These are phyloP conservation scores for Dactylella cylindrospora DNA, from an alignment of 2,329 filamentous ascomycete genomes.

Conservation along the genomic window DNA sequence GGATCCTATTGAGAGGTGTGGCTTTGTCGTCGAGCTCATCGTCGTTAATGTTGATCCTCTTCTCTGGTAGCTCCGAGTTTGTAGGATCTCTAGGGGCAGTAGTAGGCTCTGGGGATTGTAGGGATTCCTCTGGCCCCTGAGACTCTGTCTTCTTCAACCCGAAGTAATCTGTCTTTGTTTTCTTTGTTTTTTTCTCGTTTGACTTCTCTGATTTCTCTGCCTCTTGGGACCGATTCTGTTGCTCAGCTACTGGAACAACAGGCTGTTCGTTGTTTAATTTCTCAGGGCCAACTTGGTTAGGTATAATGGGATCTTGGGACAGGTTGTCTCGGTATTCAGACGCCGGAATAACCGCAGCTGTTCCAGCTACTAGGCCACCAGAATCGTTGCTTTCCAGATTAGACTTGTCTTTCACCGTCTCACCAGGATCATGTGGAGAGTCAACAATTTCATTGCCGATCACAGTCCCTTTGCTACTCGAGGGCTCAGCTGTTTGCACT, in stretches of 20 bases:
- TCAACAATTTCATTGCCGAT: no score
- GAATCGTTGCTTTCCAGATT: not conserved
- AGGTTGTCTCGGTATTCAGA: no score
- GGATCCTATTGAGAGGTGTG: constrained; percentile 10
- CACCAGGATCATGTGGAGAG: no score
- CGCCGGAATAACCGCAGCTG: not conserved
- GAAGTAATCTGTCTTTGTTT: constrained; percentile 4
- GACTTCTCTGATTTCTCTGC: not conserved
- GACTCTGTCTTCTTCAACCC: not conserved
- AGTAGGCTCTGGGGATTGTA: not conserved
- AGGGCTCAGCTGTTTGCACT: not conserved
- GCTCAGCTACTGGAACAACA: not conserved
- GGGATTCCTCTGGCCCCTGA: not conserved
- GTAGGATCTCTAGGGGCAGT: not conserved
- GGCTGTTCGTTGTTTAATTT: not conserved
- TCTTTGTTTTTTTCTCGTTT: constrained; percentile 11
- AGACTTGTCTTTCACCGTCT: no score
- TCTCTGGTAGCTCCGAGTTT: not conserved
- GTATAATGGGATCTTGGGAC: not conserved
- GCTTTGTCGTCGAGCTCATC: not conserved
- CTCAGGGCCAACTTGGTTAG: not conserved
- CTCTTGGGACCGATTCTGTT: not conserved
- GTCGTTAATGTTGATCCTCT: not conserved
- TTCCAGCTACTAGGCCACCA: not conserved
- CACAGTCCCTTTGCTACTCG: not conserved